Base-by-base conservation (phyloP, 2,329 filamentous ascomycete species). In the Phialocephala sp. region DNA sequence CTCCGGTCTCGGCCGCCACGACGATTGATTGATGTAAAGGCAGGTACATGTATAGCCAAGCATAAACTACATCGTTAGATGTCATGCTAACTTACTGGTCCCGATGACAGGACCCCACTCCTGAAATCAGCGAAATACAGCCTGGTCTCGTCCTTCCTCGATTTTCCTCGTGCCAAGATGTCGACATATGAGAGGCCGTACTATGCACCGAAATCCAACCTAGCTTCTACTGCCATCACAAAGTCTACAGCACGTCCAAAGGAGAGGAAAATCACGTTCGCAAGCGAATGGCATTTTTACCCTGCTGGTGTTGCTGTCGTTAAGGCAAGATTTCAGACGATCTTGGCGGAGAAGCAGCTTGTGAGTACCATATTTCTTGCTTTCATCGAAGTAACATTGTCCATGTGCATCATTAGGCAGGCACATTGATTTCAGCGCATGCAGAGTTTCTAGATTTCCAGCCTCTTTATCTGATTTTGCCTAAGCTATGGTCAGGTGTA, bases 261-360 rank as follows among this genome's bases (percentile, higher is more conserved):
- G 27, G 35, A 37, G 14, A 35, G 52, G 35, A 35, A 8, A 18
- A 15, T 58, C 43, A 55, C 37, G 15, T 69, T 72, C 65, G 66
- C 65, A 5, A 64, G 56, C n/a, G 67, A 72, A 58, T 72, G 68
- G 68, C 60, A 68, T 41, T 73, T 72, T 50, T 68, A 68, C 14
- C 69, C 68, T n/a, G 63, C 67, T 2, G 72, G 69, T 24, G 62
- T 74, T 4, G 55, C 60, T 22, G 43, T 62, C 12, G 68, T 73
- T 27, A 63, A 64, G 59, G 65, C 64, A 36, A 67, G 65, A 60
- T 72, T 72, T 47, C 59, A 66, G 24, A n/a, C 22, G 3, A 58
- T 66, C 27, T 35, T 71, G 37, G 20, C n/a, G 4, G 54, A 59
- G 32, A 58, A 63, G 12, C 37, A 59, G 14, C 43, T 68, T 35